Evolutionary conservation across 2,329 filamentous ascomycete genomes (phyloP), one percentile per base, ranked within the genome.

Genomic region (Aspergillus sp.): DNA sequence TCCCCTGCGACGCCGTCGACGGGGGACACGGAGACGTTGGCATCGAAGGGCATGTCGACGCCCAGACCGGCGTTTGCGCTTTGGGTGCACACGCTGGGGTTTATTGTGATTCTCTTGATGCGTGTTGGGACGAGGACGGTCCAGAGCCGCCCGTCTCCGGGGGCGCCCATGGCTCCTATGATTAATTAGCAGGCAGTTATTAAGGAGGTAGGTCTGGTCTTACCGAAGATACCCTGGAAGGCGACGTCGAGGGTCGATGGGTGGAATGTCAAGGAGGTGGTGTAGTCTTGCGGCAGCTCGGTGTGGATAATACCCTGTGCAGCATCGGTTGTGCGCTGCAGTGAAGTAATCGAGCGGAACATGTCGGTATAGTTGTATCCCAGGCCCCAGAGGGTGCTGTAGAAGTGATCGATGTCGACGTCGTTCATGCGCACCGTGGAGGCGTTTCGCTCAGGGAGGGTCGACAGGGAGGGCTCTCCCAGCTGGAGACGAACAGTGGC

Each of bases 331-430:
- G 31, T 52, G 4, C 55, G 41, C 44, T 53, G 15, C 15, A 57
- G 2, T 4, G 43, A 27, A 2, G 49, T 23, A 4, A 57, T 23
- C 4, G 43, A 55, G 12, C 56, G 55, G 59, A 71, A 71, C 11
- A 64, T 57, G 2, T 61, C 64, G 1, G 62, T 62, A 35, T 70
- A 73, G 6, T 62, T 62, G 39, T 68, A 70, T 7, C 70, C 70
- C 23, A 68, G 56, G 0, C 66, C 48, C 0, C 52, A 47, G 2
- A 71, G 56, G 5, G 59, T 59, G n/a, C 57, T 58, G 50, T 73
- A 72, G 49, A 71, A 71, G 6, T 58, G 44, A 11, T 69, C 64
- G 1, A 55, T 39, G 12, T 70, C 64, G 14, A 68, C 40, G 2
- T 59, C 61, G 2, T 23, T 43, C 52, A 49, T 49, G 19, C 23